A percentile compares a stretch with the other conserved stretches of the same genome.
Evolutionary conservation across 768 basidiomycete species (phyloP).

Genomic region (Suillus hirtellus): DNA sequence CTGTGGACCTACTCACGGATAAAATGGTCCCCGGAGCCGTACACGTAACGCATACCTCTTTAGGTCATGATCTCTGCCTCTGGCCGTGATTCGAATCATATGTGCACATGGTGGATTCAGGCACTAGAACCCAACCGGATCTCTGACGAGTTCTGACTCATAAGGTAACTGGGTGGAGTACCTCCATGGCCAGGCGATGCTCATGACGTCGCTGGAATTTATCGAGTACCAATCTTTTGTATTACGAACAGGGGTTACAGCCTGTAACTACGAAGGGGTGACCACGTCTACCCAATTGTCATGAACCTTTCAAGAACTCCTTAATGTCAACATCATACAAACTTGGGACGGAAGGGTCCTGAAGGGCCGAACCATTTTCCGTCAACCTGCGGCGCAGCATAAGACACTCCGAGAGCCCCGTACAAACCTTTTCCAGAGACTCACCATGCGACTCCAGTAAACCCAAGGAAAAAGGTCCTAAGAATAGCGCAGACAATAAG

Average conservation of each 20-base stretch:
- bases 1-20: no score
- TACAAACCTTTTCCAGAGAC: slow-evolving; percentile 27
- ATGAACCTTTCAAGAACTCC: background rate
- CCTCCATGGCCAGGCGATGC: background rate
- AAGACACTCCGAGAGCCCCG: slow-evolving; percentile 74
- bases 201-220: background rate
- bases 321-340: slow-evolving; percentile 20
- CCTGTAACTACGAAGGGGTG: background rate
- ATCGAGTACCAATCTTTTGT: background rate
- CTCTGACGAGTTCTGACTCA: background rate
- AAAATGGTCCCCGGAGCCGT: no score
- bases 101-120: background rate
- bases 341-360: slow-evolving; percentile 42
- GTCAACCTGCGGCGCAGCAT: slow-evolving; percentile 41
- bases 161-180: background rate
- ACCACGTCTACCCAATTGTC: background rate
- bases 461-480: slow-evolving; percentile 43
- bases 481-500: slow-evolving; percentile 7
- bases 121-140: background rate
- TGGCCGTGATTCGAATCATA: no score
- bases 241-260: background rate
- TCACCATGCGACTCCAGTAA: slow-evolving; percentile 78
- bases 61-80: no score
- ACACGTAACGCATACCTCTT: no score
- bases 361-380: slow-evolving; percentile 51